A percentile compares a stretch with the other conserved stretches of the same genome.
These are phyloP conservation scores for bread wheat (Triticum aestivum) DNA, from an alignment of 176 grass and related monocot genomes.

Conservation along the genomic window DNA sequence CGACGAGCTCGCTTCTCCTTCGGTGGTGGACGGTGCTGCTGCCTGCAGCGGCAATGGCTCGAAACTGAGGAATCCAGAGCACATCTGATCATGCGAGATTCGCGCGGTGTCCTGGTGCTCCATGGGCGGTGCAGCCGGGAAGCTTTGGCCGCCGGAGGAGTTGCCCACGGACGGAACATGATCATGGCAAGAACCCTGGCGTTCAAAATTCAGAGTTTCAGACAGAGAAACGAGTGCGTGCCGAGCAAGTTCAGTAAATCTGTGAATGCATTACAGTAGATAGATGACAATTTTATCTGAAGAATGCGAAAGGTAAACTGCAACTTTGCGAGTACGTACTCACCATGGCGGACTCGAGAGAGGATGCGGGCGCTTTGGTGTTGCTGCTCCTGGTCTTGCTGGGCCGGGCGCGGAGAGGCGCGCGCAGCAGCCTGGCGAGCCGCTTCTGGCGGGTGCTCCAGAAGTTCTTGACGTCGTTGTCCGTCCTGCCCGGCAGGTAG, in stretches of 20 bases:
- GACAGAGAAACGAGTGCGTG: background rate
- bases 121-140: background rate
- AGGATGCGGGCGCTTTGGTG: conserved; percentile 6
- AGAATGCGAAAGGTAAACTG: background rate
- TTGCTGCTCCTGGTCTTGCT: conserved; percentile 24
- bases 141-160: conserved; percentile 15
- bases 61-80: conserved; percentile 14
- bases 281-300: background rate
- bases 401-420: conserved; percentile 23
- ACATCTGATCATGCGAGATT: conserved; percentile 1
- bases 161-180: conserved; percentile 12
- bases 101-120: background rate
- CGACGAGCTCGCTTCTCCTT: conserved; percentile 29
- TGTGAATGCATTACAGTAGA: background rate
- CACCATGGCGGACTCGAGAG: conserved; percentile 18
- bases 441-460: conserved; percentile 87
- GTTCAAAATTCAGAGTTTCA: background rate
- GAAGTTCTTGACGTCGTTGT: conserved; percentile 94
- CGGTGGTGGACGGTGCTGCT: background rate
- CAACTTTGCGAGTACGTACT: background rate
- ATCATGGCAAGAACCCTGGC: conserved; percentile 27
- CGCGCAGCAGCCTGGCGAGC: conserved; percentile 54
- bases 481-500: conserved; percentile 66
- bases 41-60: conserved; percentile 19
- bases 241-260: background rate